Conservation (phyloP, 768 basidiomycete genomes). For the Russula brevipes region DNA sequence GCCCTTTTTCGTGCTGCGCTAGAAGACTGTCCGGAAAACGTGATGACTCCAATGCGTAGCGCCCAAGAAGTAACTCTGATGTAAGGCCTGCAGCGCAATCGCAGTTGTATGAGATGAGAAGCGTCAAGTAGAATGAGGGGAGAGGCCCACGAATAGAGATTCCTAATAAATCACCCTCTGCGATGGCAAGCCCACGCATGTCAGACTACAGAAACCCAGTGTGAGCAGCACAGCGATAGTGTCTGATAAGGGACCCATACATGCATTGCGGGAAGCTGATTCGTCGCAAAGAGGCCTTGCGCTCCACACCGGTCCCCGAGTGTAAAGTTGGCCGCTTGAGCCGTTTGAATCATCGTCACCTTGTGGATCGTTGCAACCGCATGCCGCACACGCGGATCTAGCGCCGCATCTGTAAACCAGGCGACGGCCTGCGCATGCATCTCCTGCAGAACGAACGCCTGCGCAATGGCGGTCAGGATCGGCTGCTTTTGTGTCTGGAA, state of each 20-base stretch:
- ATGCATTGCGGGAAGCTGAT: constrained; percentile 53
- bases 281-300: constrained; percentile 60
- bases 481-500: constrained; percentile 66
- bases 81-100: constrained; percentile 41
- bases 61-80: constrained; percentile 52
- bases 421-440: constrained; percentile 38
- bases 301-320: constrained; percentile 63
- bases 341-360: constrained; percentile 40
- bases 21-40: constrained; percentile 44
- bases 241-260: constrained; percentile 31
- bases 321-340: constrained; percentile 37
- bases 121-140: constrained; percentile 10
- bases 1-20: constrained; percentile 42
- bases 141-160: constrained; percentile 42
- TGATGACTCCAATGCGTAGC: constrained; percentile 47
- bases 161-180: constrained; percentile 50
- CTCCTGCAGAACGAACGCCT: constrained; percentile 45
- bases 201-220: constrained; percentile 18
- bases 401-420: constrained; percentile 36
- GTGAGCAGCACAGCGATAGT: constrained; percentile 32
- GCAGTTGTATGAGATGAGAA: not conserved
- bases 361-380: constrained; percentile 54
- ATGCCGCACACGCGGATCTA: constrained; percentile 47
- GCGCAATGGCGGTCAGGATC: constrained; percentile 48
- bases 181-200: constrained; percentile 36